Evolutionary conservation across 2,329 filamentous ascomycete species (phyloP).

Genomic region (Colletotrichum sp.): DNA sequence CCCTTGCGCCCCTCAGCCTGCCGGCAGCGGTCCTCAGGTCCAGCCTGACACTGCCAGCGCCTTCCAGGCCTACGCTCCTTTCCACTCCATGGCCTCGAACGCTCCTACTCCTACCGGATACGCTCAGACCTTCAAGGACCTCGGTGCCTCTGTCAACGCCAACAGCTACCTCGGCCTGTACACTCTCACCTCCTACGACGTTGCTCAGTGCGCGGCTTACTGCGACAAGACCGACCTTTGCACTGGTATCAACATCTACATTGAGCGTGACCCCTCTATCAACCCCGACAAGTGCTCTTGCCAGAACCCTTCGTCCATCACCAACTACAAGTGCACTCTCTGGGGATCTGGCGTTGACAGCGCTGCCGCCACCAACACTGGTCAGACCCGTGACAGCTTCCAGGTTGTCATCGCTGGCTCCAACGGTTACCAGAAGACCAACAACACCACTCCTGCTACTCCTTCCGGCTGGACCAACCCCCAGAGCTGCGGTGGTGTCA

Average conservation of each 20-base stretch:
- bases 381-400: slow-evolving; percentile 14
- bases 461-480: slow-evolving; percentile 19
- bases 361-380: slow-evolving; percentile 19
- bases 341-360: slow-evolving; percentile 16
- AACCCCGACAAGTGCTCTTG: slow-evolving; percentile 10
- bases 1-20: slow-evolving; percentile 8
- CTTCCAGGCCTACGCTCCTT: not conserved
- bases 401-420: slow-evolving; percentile 20
- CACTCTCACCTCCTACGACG: slow-evolving; percentile 13
- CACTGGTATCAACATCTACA: slow-evolving; percentile 18
- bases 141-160: slow-evolving; percentile 7
- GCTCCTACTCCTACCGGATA: not conserved
- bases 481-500: not conserved
- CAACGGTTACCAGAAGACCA: slow-evolving; percentile 23
- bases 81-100: not conserved
- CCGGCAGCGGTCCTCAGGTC: not conserved
- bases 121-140: slow-evolving; percentile 4
- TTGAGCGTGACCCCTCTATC: slow-evolving; percentile 20
- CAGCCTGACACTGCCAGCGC: not conserved
- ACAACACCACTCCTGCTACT: slow-evolving; percentile 1
- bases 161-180: slow-evolving; percentile 14
- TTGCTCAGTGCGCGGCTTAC: not conserved
- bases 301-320: slow-evolving; percentile 8
- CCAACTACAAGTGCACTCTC: slow-evolving; percentile 19
- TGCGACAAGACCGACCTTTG: slow-evolving; percentile 9